phyloP scores from a whole-genome alignment of 2,329 filamentous ascomycete genomes.

The Mariannaea elegans region DNA sequence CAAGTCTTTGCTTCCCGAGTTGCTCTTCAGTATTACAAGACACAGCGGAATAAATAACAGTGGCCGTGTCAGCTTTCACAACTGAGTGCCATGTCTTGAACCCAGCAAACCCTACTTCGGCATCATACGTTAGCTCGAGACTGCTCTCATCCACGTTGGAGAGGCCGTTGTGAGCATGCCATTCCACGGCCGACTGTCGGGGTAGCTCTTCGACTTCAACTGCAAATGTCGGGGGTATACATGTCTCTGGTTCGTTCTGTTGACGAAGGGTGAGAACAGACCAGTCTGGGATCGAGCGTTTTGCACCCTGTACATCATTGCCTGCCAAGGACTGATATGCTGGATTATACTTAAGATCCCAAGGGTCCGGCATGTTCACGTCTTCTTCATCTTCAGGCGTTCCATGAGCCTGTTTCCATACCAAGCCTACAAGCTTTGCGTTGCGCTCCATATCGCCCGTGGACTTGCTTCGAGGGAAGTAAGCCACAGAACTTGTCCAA shows the following conservation, averaged over 20 bases:
- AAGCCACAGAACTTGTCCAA: conserved; percentile 81
- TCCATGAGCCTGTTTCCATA: conserved; percentile 59
- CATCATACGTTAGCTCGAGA: conserved; percentile 35
- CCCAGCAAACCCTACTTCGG: conserved; percentile 24
- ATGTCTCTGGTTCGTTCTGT: conserved; percentile 45
- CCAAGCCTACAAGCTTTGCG: conserved; percentile 53
- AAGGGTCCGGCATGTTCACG: conserved; percentile 68
- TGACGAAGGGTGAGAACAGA: conserved; percentile 51
- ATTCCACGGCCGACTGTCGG: conserved; percentile 79
- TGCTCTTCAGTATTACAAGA: conserved; percentile 24
- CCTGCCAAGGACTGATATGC: conserved; percentile 54
- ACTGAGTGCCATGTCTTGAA: conserved; percentile 45
- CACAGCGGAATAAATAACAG: conserved; percentile 44
- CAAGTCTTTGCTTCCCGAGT: neutral
- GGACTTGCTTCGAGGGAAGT: conserved; percentile 61
- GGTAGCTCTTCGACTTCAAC: conserved; percentile 82
- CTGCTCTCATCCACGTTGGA: conserved; percentile 42
- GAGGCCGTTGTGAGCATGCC: conserved; percentile 76
- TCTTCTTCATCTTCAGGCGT: conserved; percentile 58
- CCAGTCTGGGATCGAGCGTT: conserved; percentile 59
- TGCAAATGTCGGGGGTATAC: conserved; percentile 74
- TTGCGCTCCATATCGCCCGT: conserved; percentile 43
- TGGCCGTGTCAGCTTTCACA: conserved; percentile 30
- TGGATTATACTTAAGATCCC: conserved; percentile 70
- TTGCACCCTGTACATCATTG: conserved; percentile 35